These are phyloP conservation scores for Aspergillus sp. DNA, from an alignment of 2,329 filamentous ascomycete species.

Conservation along the genomic window DNA sequence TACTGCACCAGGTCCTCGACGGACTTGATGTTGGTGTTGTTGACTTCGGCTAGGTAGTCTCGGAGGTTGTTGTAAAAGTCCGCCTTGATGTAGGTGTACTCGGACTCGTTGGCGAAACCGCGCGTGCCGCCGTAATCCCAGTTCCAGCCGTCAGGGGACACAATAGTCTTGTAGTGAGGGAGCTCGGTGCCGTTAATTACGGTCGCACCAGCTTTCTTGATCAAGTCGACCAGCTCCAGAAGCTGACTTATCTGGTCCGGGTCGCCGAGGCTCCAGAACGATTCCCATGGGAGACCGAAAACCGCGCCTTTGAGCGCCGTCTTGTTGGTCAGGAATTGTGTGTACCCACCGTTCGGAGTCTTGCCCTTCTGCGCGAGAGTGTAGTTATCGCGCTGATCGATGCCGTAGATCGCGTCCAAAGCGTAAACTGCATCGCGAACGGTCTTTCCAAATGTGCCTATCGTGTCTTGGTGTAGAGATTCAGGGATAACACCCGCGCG, in stretches of 20 bases:
- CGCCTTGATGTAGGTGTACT: slow-evolving; percentile 71
- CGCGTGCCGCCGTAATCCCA: slow-evolving; percentile 67
- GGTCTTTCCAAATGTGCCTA: slow-evolving; percentile 67
- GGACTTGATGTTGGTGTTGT: slow-evolving; percentile 59
- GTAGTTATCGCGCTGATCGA: slow-evolving; percentile 65
- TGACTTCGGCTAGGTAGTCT: slow-evolving; percentile 61
- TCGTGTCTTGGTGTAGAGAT: slow-evolving; percentile 65
- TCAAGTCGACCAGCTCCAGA: slow-evolving; percentile 51
- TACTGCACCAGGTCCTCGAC: slow-evolving; percentile 66
- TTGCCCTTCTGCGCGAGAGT: slow-evolving; percentile 58
- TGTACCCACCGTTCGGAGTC: slow-evolving; percentile 58
- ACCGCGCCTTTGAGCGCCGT: slow-evolving; percentile 58
- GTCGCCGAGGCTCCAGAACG: slow-evolving; percentile 66
- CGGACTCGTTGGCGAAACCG: slow-evolving; percentile 68
- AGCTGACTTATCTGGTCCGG: slow-evolving; percentile 57
- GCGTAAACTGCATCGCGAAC: slow-evolving; percentile 67
- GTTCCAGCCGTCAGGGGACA: slow-evolving; percentile 69
- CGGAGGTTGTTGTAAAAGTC: slow-evolving; percentile 62
- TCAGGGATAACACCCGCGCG: slow-evolving; percentile 65
- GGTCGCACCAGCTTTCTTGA: slow-evolving; percentile 62
- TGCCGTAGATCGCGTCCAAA: slow-evolving; percentile 67
- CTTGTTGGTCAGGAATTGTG: slow-evolving; percentile 56
- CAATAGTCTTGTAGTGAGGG: slow-evolving; percentile 59
- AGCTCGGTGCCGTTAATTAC: slow-evolving; percentile 71
- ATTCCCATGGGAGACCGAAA: slow-evolving; percentile 71